phyloP scores from a whole-genome alignment of 2,329 filamentous ascomycete genomes.

The Erysiphe pulchra region DNA sequence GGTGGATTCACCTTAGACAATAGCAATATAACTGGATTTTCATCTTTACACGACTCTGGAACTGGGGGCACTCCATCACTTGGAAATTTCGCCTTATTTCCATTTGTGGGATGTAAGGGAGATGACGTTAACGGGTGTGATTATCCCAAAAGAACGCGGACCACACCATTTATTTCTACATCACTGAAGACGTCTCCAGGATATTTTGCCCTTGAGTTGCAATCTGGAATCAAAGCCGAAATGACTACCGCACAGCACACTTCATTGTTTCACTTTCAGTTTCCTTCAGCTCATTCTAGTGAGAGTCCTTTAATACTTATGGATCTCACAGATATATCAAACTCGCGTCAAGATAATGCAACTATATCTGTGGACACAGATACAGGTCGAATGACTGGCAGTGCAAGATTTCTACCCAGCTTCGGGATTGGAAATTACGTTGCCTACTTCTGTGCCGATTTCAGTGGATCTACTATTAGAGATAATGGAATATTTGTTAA shows the following conservation, averaged over 20 bases:
- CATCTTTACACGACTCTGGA: slow-evolving; percentile 19
- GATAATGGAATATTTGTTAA: slow-evolving; percentile 36
- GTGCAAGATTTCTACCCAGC: slow-evolving; percentile 33
- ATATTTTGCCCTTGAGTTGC: slow-evolving; percentile 35
- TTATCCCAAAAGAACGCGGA: slow-evolving; percentile 26
- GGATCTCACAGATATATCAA: slow-evolving; percentile 36
- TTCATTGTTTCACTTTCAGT: slow-evolving; percentile 39
- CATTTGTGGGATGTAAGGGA: slow-evolving; percentile 32
- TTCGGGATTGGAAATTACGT: slow-evolving; percentile 36
- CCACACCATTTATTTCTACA: slow-evolving; percentile 16
- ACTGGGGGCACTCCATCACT: slow-evolving; percentile 29
- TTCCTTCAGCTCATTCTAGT: slow-evolving; percentile 18
- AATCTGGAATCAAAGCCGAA: slow-evolving; percentile 31
- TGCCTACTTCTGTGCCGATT: slow-evolving; percentile 42
- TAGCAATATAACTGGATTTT: slow-evolving; percentile 14
- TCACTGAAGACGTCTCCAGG: slow-evolving; percentile 33
- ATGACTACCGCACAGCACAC: slow-evolving; percentile 43
- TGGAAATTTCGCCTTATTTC: slow-evolving; percentile 50
- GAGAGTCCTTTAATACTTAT: slow-evolving; percentile 34
- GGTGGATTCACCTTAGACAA: slow-evolving; percentile 27
- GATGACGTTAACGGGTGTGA: slow-evolving; percentile 35
- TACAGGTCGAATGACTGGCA: slow-evolving; percentile 36
- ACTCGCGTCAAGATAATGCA: slow-evolving; percentile 28
- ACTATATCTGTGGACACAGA: slow-evolving; percentile 25
- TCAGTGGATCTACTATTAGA: slow-evolving; percentile 28